A percentile compares a stretch with the other conserved stretches of the same genome.
phyloP scores from a whole-genome alignment of 768 basidiomycete genomes.

The Mycena polygramma region DNA sequence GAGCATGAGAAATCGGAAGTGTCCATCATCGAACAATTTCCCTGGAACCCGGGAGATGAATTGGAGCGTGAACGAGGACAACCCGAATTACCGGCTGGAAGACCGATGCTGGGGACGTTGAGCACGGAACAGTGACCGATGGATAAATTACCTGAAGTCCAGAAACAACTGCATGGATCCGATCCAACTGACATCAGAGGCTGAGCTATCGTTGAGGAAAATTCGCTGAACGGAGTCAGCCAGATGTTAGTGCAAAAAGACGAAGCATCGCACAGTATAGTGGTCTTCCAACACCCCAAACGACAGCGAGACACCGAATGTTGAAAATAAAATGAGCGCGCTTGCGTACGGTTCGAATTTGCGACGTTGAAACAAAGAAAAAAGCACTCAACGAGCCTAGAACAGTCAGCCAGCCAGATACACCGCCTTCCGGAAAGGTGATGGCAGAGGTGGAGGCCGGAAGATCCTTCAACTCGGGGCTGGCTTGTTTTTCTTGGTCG shows the following conservation, averaged over 20 bases:
- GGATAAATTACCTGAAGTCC: conserved; percentile 29
- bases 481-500: conserved; percentile 29
- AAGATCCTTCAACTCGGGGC: neutral
- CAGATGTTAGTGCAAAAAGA: neutral
- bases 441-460: neutral
- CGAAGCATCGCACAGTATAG: conserved; percentile 30
- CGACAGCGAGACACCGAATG: conserved; percentile 35
- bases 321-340: conserved; percentile 36
- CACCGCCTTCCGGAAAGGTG: conserved; percentile 31
- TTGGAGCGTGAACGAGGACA: neutral
- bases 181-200: conserved; percentile 35
- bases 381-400: conserved; percentile 29
- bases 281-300: conserved; percentile 37
- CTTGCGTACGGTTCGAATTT: conserved; percentile 9
- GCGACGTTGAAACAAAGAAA: neutral
- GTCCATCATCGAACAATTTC: conserved; percentile 33
- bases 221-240: conserved; percentile 19
- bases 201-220: conserved; percentile 31
- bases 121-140: neutral
- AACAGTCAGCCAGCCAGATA: conserved; percentile 32
- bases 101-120: conserved; percentile 28
- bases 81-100: conserved; percentile 29
- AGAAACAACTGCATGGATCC: conserved; percentile 32
- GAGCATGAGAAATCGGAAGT: conserved; percentile 33
- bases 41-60: conserved; percentile 16